Evolutionary conservation across 1,284 basidiomycete genomes (phyloP).

Genomic region (Cutaneotrichosporon daszewskae): DNA sequence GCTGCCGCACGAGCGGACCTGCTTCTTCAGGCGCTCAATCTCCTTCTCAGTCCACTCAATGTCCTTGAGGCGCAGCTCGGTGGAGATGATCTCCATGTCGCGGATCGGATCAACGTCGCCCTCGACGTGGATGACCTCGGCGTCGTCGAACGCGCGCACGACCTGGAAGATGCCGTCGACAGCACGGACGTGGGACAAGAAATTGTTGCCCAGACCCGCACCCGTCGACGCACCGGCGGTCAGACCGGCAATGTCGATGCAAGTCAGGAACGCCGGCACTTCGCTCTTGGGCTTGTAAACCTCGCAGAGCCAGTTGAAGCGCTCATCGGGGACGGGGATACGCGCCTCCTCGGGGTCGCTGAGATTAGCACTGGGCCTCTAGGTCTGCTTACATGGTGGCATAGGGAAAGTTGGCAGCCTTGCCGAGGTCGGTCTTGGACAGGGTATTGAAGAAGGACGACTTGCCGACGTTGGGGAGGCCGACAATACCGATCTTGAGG

Average conservation of each 20-base stretch:
- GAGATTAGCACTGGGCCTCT: conserved; percentile 28
- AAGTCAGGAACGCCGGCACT: conserved; percentile 92
- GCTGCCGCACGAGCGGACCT: conserved; percentile 58
- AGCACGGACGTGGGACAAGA: conserved; percentile 94
- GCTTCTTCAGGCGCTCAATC: conserved; percentile 71
- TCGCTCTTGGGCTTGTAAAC: conserved; percentile 83
- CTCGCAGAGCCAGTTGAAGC: conserved; percentile 91
- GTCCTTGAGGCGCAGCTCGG: conserved; percentile 89
- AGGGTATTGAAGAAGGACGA: conserved; percentile 93
- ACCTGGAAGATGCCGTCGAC: conserved; percentile 99
- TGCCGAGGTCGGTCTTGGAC: conserved; percentile 85
- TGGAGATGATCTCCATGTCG: conserved; percentile 98
- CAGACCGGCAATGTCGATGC: conserved; percentile 97
- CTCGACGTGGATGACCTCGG: conserved; percentile 98
- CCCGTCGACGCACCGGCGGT: conserved; percentile 96
- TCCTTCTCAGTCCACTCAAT: conserved; percentile 98
- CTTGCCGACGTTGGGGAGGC: conserved; percentile 90
- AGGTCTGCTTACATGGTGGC: too few species aligned
- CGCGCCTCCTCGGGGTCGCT: conserved; percentile 80
- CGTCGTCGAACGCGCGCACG: conserved; percentile 95
- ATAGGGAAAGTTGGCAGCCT: conserved; percentile 98
- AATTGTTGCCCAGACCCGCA: conserved; percentile 95
- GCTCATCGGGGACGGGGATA: conserved; percentile 91
- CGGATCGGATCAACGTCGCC: conserved; percentile 93
- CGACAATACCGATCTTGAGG: conserved; percentile 83